Evolutionary conservation across 176 grass and related monocot species (phyloP), one percentile per base, ranked within the genome.

Genomic region (Lolium multiflorum): DNA sequence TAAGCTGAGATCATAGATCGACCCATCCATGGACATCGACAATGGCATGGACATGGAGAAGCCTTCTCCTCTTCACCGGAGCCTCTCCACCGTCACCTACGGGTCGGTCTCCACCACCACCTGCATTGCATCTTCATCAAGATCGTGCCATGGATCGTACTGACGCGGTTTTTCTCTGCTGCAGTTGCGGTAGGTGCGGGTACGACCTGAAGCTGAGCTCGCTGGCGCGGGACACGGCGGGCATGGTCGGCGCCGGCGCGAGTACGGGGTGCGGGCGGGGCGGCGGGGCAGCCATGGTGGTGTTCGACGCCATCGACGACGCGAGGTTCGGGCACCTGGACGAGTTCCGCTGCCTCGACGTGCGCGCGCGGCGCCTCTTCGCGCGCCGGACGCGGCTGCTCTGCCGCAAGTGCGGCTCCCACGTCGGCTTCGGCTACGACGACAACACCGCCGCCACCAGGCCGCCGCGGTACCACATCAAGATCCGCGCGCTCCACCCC

Each of bases 271-370:
- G 47, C 47, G 47, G 12, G 54, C 54, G 54, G 15, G 82, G 87
- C 75, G 79, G 77, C 37, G 63, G 74, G 7, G 48, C 49, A 8
- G 74, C 73, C 86, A 35, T 90, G 50, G 85, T 94, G 49, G 41
- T 83, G 17, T 94, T 94, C 85, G 73, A 71, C 44, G 85, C 88
- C 72, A 85, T 94, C 71, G 88, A 94, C 78, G 90, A 92, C 78
- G 90, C 90, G 72, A 72, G 90, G 24, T 92, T 94, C 85, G 82
- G 85, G 0, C 93, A 88, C 73, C 85, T 82, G 7, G 87, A 92
- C 58, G 93, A 92, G 85, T 73, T 94, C 77, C 87, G 74, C 1
- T 92, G 82, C 85, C 71, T 85, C 4, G 90, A 92, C 85, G 60
- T 88, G 1, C 83, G 82, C 18, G 86, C 88, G 9, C 80, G 82